Base-by-base conservation (phyloP, 2,329 filamentous ascomycete species). In the Penicillium sp. region DNA sequence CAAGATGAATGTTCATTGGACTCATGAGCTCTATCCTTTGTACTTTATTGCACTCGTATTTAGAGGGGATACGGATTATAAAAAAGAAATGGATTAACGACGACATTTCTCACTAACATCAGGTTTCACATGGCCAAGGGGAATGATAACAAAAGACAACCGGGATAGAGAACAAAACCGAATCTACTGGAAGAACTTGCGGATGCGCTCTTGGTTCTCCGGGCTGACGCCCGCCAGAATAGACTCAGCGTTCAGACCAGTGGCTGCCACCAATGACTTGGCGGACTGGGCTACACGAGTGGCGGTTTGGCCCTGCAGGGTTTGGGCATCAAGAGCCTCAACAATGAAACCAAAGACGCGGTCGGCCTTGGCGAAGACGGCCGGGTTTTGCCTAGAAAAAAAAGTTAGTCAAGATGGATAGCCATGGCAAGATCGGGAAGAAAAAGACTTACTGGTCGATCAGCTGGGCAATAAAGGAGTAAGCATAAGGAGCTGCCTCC, bases 401-500 rank as follows among this genome's bases (percentile, higher is more conserved):
- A 33, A 62, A 58, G 54, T 60, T 60, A 66, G 60, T 57, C 42
- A 22, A 31, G 4, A 52, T 13, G n/a, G 6, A 49, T 33, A 42
- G 27, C 35, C 39, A 21, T 54, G n/a, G 13, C 11, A 52, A 49
- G 33, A 33, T 52, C 42, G 11, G 44, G 6, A 42, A 52, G 58
- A 21, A 60, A 46, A 49, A 42, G 21, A 49, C 92, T 85, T 86
- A 97, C 95, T 96, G 90, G 65, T 96, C 90, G 72, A 98, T 97
- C 61, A 99, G 78, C 73, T 96, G 89, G 13, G 90, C 88, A 57
- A 99, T 81, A 78, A 96, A 99, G 45, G 88, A 88, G 73, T 99
- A 99, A 1, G 93, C 93, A 74, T 96, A 98, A 14, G 95, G 95
- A 21, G 95, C 95, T 4, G 95, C 95, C 78, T 99, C 95, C 74